phyloP scores from a whole-genome alignment of 352 stramenopile genomes.

The Pythium guiyangense region DNA sequence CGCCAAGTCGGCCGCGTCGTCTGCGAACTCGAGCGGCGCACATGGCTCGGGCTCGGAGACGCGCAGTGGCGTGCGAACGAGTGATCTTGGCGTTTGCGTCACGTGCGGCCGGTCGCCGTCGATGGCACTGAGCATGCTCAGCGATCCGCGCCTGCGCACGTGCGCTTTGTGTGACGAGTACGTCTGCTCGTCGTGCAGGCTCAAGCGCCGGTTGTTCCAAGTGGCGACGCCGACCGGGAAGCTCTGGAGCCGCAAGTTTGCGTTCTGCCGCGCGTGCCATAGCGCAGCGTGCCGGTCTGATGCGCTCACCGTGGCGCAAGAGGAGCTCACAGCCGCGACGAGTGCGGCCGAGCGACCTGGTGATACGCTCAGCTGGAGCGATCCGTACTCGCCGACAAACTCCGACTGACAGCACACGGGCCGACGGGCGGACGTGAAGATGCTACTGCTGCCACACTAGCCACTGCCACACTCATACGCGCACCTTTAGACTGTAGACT shows the following conservation, averaged over 20 bases:
- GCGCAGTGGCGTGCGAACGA: neutral
- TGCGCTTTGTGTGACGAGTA: neutral
- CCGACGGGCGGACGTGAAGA: no score
- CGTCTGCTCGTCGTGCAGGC: neutral
- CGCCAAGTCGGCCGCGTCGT: neutral
- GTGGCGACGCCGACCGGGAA: neutral
- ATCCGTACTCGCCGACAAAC: neutral
- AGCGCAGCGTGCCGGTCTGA: slow-evolving; percentile 12
- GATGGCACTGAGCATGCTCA: neutral
- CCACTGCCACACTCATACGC: no score
- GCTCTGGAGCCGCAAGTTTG: slow-evolving; percentile 2
- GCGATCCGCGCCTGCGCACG: neutral
- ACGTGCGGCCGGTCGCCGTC: neutral
- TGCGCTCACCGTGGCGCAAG: slow-evolving; percentile 16
- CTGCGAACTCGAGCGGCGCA: neutral
- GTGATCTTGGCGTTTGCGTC: neutral
- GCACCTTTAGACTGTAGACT: no score
- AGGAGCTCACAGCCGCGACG: slow-evolving; percentile 14
- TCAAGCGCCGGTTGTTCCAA: slow-evolving; percentile 7
- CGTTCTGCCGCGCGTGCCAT: slow-evolving; percentile 23
- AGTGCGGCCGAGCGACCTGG: neutral
- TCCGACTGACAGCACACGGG: slow-evolving; percentile 2
- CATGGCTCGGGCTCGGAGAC: neutral
- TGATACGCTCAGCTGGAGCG: slow-evolving; percentile 4
- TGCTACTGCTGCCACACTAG: no score